Evolutionary conservation across 1,284 basidiomycete genomes (phyloP), one percentile per base, ranked within the genome.

Genomic region (Rhodotorula sp.): DNA sequence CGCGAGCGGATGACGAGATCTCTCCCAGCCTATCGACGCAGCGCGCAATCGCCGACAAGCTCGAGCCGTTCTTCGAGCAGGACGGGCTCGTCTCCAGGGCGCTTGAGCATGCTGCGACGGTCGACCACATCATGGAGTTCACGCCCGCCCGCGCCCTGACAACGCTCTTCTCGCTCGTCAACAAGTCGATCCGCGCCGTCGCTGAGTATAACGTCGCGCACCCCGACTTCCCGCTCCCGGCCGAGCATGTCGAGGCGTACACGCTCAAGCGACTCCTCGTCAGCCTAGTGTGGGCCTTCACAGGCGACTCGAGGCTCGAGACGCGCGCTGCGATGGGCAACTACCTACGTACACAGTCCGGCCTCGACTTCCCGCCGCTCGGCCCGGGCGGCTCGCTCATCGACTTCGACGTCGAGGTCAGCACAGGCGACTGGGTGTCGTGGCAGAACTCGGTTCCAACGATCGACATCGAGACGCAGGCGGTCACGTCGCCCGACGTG

Each of bases 91-190:
- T 99, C 68, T 87, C 87, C 71, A 84, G 86, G 19, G 92, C 94
- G 1, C 85, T 98, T 51, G 85, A 86, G 41, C 92, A 89, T 77
- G 93, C 95, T 0, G 87, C 88, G 69, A 87, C 88, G 27, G 89
- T 93, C 59, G 91, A 94, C 78, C 97, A 99, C 79, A 98, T 99
- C 82, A 99, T 99, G 97, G 94, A 97, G 82, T 98, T 97, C 84
- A 98, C 96, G 1, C 83, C 84, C 46, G 94, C 90, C 8, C 91
- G 97, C 48, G 94, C 94, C 0, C 87, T 99, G 70, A 93, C 91
- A 79, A 99, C 97, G 0, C 86, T 99, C 21, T 98, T 99, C 85
- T 98, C 97, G 15, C 87, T 99, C 58, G 84, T 99, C 82, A 98
- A 98, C 86, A 98, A 97, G 84, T 94, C 94, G 0, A 89, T 90